A percentile compares a stretch with the other conserved stretches of the same genome.
phyloP scores from a whole-genome alignment of 495 filamentous ascomycete species.

The Gamarada debralockiae region DNA sequence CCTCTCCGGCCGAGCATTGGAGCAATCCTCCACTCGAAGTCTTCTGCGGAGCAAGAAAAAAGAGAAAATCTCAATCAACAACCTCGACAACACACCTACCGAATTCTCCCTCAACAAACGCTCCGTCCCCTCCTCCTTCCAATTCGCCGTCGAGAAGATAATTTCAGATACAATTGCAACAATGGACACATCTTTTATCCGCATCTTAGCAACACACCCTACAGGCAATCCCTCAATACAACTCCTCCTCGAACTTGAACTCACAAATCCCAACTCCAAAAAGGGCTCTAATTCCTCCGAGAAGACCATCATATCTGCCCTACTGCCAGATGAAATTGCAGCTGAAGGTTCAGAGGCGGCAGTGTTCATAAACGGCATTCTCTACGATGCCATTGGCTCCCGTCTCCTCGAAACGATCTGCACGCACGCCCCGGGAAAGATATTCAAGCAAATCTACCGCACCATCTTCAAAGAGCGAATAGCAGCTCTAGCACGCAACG shows the following conservation, averaged over 20 bases:
- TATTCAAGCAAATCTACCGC: slow-evolving; percentile 80
- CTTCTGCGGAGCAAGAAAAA: slow-evolving; percentile 86
- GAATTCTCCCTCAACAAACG: slow-evolving; percentile 36
- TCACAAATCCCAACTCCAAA: slow-evolving; percentile 63
- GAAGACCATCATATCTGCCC: slow-evolving; percentile 51
- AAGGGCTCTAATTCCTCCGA: slow-evolving; percentile 29
- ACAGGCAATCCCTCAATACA: slow-evolving; percentile 89
- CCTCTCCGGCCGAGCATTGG: slow-evolving; percentile 75
- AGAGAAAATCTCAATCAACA: slow-evolving; percentile 61
- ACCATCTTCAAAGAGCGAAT: slow-evolving; percentile 73
- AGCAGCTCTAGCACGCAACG: slow-evolving; percentile 75
- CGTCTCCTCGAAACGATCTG: slow-evolving; percentile 84
- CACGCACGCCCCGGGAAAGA: slow-evolving; percentile 71
- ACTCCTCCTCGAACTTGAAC: slow-evolving; percentile 78
- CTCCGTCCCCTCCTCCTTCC: slow-evolving; percentile 74
- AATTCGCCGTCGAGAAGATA: slow-evolving; percentile 69
- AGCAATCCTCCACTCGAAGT: slow-evolving; percentile 57
- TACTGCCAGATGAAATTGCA: slow-evolving; percentile 62
- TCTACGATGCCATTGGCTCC: slow-evolving; percentile 88
- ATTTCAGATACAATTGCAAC: slow-evolving; percentile 66
- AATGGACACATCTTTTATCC: slow-evolving; percentile 68
- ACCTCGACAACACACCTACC: slow-evolving; percentile 32
- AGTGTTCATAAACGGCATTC: slow-evolving; percentile 74
- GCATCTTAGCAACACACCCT: slow-evolving; percentile 78
- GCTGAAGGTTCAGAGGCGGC: slow-evolving; percentile 54